phyloP scores from a whole-genome alignment of 2,329 filamentous ascomycete genomes.

The Trichophyton equinum region DNA sequence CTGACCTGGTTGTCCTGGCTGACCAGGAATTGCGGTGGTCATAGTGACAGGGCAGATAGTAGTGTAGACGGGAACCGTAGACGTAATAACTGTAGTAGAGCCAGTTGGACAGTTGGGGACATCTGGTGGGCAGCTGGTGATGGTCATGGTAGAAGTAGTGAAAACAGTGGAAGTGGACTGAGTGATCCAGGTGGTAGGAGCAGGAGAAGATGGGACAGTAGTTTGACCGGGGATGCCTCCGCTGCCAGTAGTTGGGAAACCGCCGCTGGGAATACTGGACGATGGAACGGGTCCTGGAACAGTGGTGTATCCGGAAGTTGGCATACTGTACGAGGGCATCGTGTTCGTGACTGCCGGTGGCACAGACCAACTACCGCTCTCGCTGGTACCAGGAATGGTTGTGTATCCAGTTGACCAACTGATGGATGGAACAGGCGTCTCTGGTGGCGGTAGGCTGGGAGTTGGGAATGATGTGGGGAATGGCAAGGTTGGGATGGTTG shows the following conservation, averaged over 20 bases:
- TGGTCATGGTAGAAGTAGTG: slow-evolving; percentile 26
- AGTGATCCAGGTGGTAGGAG: slow-evolving; percentile 9
- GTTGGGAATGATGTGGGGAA: slow-evolving; percentile 48
- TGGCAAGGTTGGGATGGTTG: slow-evolving; percentile 32
- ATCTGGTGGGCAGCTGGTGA: slow-evolving; percentile 30
- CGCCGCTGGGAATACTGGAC: no score
- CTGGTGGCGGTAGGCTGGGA: slow-evolving; percentile 31
- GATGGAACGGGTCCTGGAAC: neutral
- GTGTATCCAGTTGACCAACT: neutral
- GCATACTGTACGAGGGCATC: slow-evolving; percentile 38
- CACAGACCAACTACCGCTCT: slow-evolving; percentile 14
- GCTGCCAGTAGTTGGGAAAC: neutral
- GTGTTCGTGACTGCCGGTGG: no score
- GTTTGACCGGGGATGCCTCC: neutral
- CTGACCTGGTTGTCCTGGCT: no score
- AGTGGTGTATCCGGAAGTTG: slow-evolving; percentile 25
- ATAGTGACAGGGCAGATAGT: slow-evolving; percentile 43
- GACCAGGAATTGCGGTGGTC: neutral
- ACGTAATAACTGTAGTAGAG: slow-evolving; percentile 39
- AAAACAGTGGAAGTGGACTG: slow-evolving; percentile 28
- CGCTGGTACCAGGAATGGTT: slow-evolving; percentile 23
- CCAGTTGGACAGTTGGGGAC: slow-evolving; percentile 41
- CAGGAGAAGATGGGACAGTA: neutral
- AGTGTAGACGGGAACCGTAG: slow-evolving; percentile 46
- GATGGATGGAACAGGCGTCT: slow-evolving; percentile 37